Evolutionary conservation across 495 filamentous ascomycete genomes (phyloP), one percentile per base, ranked within the genome.

Genomic region (Aspergillus bridgeri): DNA sequence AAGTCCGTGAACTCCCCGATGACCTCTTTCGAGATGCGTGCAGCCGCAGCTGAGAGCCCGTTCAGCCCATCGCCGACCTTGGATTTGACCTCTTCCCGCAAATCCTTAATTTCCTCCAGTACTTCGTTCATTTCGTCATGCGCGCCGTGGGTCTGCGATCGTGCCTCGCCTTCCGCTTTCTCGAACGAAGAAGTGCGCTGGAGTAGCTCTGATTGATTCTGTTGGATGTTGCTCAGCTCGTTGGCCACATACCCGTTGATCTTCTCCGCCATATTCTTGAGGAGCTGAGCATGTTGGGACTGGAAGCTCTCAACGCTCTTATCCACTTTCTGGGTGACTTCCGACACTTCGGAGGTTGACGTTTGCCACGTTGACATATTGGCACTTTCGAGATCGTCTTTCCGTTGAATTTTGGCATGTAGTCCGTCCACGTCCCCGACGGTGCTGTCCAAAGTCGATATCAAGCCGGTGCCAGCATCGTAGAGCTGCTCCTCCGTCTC

Each of bases 51-150:
- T 1, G 92, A 91, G 3, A 98, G 83, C 6, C 90, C 87, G 66
- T 88, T 87, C 17, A 98, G 79, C 4, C 93, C 92, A 62, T 91
- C 86, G 4, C 90, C 91, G 33, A 98, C 90, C 45, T 86, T 86
- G 33, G 80, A 72, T 72, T 96, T 97, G 18, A 97, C 88, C 48
- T 90, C 87, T 70, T 96, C 88, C 21, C 94, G 82, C 24, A 97
- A 79, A 42, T 81, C 82, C 65, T 94, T 92, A 68, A 98, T 96
- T 64, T 95, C 94, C 62, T 94, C 92, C 3, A 98, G 81, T 21
- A 96, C 87, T 24, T 81, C 75, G 62, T 97, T 92, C 90, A 96
- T 95, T 56, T 94, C 88, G 53, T 92, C 85, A 63, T 89, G 90
- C 3, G 90, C 86, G 49, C 81, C 74, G 23, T 81, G 75, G 18